Percentiles rank a stretch among this genome's conserved stretches.
phyloP scores from a whole-genome alignment of 257 asterid genomes.

The Scutellaria baicalensis region DNA sequence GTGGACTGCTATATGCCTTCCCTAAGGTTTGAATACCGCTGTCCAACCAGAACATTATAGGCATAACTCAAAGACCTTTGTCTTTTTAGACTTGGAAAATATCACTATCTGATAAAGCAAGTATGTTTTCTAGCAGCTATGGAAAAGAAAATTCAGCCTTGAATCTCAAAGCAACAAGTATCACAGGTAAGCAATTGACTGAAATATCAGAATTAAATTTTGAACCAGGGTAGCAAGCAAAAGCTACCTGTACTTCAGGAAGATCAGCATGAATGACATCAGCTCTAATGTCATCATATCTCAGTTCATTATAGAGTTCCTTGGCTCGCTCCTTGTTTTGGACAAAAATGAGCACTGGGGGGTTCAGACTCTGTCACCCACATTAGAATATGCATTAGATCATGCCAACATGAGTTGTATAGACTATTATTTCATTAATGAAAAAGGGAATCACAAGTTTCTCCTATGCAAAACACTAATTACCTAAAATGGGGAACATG shows the following conservation, averaged over 20 bases:
- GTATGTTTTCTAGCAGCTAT: not conserved
- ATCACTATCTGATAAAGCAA: not conserved
- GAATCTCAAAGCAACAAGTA: not conserved
- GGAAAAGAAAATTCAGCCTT: not conserved
- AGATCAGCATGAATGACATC: conserved; percentile 81
- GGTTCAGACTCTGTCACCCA: conserved; percentile 63
- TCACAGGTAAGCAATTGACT: not conserved
- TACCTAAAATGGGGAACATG: not conserved
- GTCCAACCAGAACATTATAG: not conserved
- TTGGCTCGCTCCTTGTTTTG: conserved; percentile 89
- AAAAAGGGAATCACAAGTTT: not conserved
- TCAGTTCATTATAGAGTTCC: conserved; percentile 59
- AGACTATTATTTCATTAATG: not conserved
- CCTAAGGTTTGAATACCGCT: not conserved
- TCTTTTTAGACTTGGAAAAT: not conserved
- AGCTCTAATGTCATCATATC: conserved; percentile 61
- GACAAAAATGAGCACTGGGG: conserved; percentile 77
- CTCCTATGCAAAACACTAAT: not conserved
- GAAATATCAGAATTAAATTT: not conserved
- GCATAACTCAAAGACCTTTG: not conserved
- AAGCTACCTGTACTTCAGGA: conserved; percentile 49
- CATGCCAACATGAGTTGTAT: not conserved
- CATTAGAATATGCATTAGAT: not conserved
- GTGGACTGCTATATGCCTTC: not conserved
- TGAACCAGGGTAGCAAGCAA: not conserved